Evolutionary conservation across 176 grass and related monocot genomes (phyloP).

Genomic region (Eremochloa ophiuroides): DNA sequence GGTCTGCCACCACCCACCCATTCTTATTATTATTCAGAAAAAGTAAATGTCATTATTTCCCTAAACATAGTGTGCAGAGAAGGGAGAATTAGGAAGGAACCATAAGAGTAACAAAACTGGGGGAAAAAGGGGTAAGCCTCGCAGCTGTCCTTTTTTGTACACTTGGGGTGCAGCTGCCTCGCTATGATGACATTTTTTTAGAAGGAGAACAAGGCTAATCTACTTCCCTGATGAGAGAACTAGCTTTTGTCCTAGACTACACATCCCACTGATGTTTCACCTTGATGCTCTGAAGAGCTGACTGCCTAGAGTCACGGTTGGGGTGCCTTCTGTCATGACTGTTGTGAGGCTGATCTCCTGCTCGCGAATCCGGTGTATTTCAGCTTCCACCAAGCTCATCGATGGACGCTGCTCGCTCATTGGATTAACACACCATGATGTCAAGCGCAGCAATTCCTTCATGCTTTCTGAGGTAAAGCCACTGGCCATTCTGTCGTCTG

Average conservation of each 20-base stretch:
- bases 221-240: conserved; percentile 13
- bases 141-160: conserved; percentile 58
- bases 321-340: conserved; percentile 44
- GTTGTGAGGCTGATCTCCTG: conserved; percentile 80
- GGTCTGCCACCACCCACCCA: conserved; percentile 7
- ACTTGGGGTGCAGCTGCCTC: conserved; percentile 57
- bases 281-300: conserved; percentile 78
- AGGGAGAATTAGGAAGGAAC: conserved; percentile 11
- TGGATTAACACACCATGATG: conserved; percentile 68
- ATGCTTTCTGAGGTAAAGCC: conserved; percentile 70
- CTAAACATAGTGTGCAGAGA: conserved; percentile 12
- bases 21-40: conserved; percentile 3
- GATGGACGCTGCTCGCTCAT: conserved; percentile 48
- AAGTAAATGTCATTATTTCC: conserved; percentile 17
- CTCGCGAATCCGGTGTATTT: conserved; percentile 71
- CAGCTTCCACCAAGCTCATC: conserved; percentile 73
- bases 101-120: neutral
- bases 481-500: conserved; percentile 58
- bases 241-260: conserved; percentile 20
- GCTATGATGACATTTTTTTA: conserved; percentile 6
- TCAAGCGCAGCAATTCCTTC: conserved; percentile 64
- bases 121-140: conserved; percentile 10
- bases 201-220: conserved; percentile 31
- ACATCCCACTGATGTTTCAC: conserved; percentile 28
- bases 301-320: conserved; percentile 93